phyloP scores from a whole-genome alignment of 352 stramenopile species.

The Phytophthora multivora region DNA sequence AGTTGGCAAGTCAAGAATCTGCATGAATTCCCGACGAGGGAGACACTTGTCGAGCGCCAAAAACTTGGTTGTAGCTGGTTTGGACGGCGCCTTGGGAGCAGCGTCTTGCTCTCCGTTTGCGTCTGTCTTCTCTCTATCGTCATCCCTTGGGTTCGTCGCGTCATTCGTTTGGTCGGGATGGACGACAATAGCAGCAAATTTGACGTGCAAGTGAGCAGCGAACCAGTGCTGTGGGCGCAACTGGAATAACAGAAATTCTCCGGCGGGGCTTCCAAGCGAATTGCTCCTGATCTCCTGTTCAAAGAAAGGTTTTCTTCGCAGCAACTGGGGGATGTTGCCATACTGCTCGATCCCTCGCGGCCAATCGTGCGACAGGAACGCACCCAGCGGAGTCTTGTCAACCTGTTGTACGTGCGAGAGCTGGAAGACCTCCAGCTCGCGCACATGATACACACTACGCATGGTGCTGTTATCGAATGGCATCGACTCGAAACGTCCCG shows the following conservation, averaged over 20 bases:
- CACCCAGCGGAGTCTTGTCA: constrained; percentile 69
- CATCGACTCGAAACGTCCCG: constrained; percentile 88
- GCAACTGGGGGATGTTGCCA: constrained; percentile 89
- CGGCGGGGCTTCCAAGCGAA: constrained; percentile 93
- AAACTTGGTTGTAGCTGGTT: constrained; percentile 41
- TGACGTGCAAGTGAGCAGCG: constrained; percentile 97
- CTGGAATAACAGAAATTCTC: constrained; percentile 91
- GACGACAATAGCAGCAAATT: constrained; percentile 95
- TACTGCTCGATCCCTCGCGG: constrained; percentile 96
- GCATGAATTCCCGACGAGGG: constrained; percentile 93
- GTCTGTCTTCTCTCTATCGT: constrained; percentile 1
- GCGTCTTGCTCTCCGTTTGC: constrained; percentile 5
- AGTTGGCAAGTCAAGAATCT: constrained; percentile 89
- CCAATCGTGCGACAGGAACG: constrained; percentile 99
- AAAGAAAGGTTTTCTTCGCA: constrained; percentile 96
- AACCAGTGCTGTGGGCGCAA: constrained; percentile 97
- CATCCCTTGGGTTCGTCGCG: neutral
- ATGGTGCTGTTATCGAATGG: constrained; percentile 82
- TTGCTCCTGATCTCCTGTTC: constrained; percentile 93
- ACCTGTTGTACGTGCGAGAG: constrained; percentile 79
- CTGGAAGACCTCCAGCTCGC: constrained; percentile 93
- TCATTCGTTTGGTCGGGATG: constrained; percentile 52
- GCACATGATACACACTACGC: constrained; percentile 96
- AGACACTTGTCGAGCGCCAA: constrained; percentile 99
- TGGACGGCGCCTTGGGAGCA: constrained; percentile 3